Conservation (phyloP, 2,329 filamentous ascomycete genomes). For the Aspergillus spinulosporus region DNA sequence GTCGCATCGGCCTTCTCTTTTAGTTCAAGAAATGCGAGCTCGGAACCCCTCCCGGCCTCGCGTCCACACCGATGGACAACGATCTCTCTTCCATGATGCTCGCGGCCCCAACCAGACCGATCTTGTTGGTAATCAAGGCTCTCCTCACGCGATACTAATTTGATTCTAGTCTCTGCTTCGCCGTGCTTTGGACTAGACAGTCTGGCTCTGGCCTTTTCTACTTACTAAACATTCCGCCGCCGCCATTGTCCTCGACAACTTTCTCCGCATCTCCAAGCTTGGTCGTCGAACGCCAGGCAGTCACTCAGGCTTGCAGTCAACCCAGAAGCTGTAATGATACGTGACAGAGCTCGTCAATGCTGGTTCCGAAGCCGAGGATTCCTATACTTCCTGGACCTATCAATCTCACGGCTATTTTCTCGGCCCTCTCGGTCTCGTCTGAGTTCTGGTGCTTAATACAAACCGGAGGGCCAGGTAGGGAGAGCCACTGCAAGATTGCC, state of each 20-base stretch:
- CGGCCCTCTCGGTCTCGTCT: too few relatives aligned
- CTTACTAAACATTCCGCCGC: slow-evolving; percentile 4
- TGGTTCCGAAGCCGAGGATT: too few relatives aligned
- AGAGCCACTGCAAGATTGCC: too few relatives aligned
- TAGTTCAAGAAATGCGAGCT: slow-evolving; percentile 2
- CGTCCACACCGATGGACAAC: slow-evolving; percentile 5
- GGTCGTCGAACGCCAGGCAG: neutral
- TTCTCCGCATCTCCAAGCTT: neutral
- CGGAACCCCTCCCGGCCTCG: slow-evolving; percentile 4
- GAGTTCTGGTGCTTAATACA: too few relatives aligned
- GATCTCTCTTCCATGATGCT: neutral
- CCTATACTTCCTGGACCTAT: too few relatives aligned
- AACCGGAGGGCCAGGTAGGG: too few relatives aligned
- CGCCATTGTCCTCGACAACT: neutral
- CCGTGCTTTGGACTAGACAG: neutral
- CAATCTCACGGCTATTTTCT: too few relatives aligned
- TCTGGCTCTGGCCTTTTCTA: slow-evolving; percentile 4
- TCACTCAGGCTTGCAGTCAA: neutral
- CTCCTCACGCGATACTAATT: neutral
- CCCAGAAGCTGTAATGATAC: too few relatives aligned
- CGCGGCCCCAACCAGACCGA: slow-evolving; percentile 6
- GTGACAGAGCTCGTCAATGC: too few relatives aligned
- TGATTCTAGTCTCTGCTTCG: neutral
- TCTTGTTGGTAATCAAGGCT: slow-evolving; percentile 8
- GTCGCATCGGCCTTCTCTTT: neutral